Conservation (phyloP, 108 stramenopile species). For the Discostella pseudostelligera region DNA sequence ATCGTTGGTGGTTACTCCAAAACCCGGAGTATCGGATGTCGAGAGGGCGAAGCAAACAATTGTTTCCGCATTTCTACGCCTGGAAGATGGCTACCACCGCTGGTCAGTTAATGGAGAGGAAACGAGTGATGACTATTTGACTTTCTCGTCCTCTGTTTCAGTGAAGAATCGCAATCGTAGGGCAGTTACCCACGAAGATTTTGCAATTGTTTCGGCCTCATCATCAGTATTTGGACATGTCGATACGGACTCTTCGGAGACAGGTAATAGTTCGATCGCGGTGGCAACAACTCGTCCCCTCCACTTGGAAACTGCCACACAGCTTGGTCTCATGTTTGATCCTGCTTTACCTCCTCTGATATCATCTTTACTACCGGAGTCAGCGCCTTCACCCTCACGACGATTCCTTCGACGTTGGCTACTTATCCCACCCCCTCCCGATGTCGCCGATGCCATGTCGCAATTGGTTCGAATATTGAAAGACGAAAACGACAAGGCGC, state of each 20-base stretch:
- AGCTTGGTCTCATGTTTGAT: slow-evolving; percentile 73
- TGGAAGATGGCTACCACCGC: slow-evolving; percentile 25
- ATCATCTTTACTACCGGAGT: slow-evolving; percentile 55
- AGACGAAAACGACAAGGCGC: slow-evolving; percentile 21
- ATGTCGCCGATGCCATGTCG: slow-evolving; percentile 67
- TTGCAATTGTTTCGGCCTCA: slow-evolving; percentile 23
- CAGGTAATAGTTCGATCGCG: no score
- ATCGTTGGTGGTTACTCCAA: slow-evolving; percentile 37
- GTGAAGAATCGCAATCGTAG: slow-evolving; percentile 20
- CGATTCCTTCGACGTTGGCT: slow-evolving; percentile 71
- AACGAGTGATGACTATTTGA: background rate
- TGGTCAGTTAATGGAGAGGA: slow-evolving; percentile 2
- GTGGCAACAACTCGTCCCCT: slow-evolving; percentile 8
- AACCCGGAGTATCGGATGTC: slow-evolving; percentile 34
- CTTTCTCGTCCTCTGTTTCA: slow-evolving; percentile 7
- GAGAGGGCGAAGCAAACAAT: slow-evolving; percentile 55
- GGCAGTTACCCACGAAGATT: slow-evolving; percentile 32
- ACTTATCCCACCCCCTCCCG: slow-evolving; percentile 74
- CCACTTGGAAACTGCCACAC: slow-evolving; percentile 70
- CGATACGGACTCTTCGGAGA: no score
- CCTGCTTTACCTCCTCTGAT: slow-evolving; percentile 66
- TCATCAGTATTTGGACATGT: slow-evolving; percentile 30
- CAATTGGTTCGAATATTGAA: slow-evolving; percentile 51
- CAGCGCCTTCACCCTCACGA: slow-evolving; percentile 61
- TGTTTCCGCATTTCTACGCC: slow-evolving; percentile 44